phyloP scores from a whole-genome alignment of 2,329 filamentous ascomycete species.

The Sclerotinia spermophila region DNA sequence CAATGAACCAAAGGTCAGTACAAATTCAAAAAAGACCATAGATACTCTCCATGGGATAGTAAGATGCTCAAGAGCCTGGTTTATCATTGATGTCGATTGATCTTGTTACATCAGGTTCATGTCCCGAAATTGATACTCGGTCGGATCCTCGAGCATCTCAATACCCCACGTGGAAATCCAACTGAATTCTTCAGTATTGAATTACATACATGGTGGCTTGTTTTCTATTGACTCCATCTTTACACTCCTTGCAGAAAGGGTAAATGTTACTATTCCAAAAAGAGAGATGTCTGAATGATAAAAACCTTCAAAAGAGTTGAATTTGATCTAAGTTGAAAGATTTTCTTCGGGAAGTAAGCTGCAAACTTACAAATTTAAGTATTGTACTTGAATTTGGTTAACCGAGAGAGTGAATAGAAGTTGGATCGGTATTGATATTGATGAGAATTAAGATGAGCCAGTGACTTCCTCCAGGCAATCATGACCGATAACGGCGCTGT shows the following conservation, averaged over 20 bases:
- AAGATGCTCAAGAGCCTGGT: neutral
- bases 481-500: neutral
- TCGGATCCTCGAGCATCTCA: neutral
- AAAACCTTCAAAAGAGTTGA: neutral
- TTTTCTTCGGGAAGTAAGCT: neutral
- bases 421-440: neutral
- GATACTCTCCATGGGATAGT: neutral
- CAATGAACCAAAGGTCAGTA: neutral
- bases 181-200: too few species aligned
- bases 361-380: neutral
- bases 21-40: neutral
- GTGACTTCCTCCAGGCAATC: neutral
- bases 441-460: neutral
- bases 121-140: neutral
- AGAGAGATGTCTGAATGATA: neutral
- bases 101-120: neutral
- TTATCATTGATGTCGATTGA: neutral
- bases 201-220: neutral
- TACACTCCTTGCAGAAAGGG: neutral
- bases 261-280: neutral
- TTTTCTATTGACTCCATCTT: slow-evolving; percentile 7
- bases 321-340: neutral
- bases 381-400: neutral
- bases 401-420: slow-evolving; percentile 8
- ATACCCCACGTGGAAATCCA: neutral